Evolutionary conservation across 2,329 filamentous ascomycete species (phyloP), one percentile per base, ranked within the genome.

Genomic region (Penicillium sp.): DNA sequence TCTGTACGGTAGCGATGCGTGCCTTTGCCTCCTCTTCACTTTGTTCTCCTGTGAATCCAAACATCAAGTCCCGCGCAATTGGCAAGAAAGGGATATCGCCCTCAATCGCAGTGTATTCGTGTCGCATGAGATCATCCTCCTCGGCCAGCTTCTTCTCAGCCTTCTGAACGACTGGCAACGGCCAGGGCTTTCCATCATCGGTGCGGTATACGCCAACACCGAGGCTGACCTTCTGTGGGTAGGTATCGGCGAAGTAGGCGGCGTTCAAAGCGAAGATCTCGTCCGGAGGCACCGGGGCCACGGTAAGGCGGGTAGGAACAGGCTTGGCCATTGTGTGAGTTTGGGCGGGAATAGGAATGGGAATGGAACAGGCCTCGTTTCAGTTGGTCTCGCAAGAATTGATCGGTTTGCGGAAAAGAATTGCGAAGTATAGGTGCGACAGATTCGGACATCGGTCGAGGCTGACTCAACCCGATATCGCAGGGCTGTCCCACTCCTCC

Each of bases 81-180:
- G 86, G 85, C 60, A 92, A 94, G 82, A 98, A 96, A 64, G 88
- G 84, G 57, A 88, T 81, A 65, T 97, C 86, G 74, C 95, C 95
- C 68, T 92, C 90, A 78, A 98, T 98, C 60, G 94, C 93, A 60
- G 94, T 91, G 82, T 98, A 99, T 84, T 99, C 95, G 84, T 98
- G 95, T 82, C 97, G 94, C 72, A 95, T 86, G 58, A 91, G 86
- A 74, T 93, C 92, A 80, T 97, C 91, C 77, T 90, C 89, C 76
- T 88, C 89, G 68, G 96, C 86, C 72, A 92, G 87, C 70, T 92
- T 61, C 70, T 82, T 75, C 82, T 78, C 76, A 22, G 94, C 93
- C 89, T 94, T 93, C 81, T 92, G 93, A 64, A 97, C 93, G 9
- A 96, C 92, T 13, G 93, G 93, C 63, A 97, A 81, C 63, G 97